Percentiles rank a stretch among this genome's conserved stretches.
phyloP scores from a whole-genome alignment of 2,329 filamentous ascomycete species.

The Didymella exigua region DNA sequence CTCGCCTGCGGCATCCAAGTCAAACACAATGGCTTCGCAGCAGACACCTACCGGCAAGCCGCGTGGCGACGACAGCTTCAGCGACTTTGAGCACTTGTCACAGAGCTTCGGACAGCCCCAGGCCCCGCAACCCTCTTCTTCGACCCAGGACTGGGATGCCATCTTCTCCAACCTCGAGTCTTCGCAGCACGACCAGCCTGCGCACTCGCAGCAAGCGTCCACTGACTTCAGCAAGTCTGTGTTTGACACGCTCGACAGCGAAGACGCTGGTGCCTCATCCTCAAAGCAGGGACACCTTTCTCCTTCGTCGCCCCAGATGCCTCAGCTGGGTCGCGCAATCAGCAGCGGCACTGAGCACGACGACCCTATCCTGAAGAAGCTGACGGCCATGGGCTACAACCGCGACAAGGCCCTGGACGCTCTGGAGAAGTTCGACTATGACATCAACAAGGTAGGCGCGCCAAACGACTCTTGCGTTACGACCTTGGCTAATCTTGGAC shows the following conservation, averaged over 20 bases:
- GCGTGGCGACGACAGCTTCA: slow-evolving; percentile 54
- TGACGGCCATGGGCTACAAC: slow-evolving; percentile 88
- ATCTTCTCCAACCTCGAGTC: slow-evolving; percentile 84
- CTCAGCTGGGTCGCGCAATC: slow-evolving; percentile 68
- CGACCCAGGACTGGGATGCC: slow-evolving; percentile 86
- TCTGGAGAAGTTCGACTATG: slow-evolving; percentile 94
- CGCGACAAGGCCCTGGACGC: slow-evolving; percentile 75
- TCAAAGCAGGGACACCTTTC: slow-evolving; percentile 29
- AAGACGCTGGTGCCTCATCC: slow-evolving; percentile 39
- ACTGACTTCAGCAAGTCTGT: slow-evolving; percentile 46
- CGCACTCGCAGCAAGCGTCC: slow-evolving; percentile 39
- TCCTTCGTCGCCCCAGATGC: slow-evolving; percentile 38
- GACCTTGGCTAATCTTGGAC: slow-evolving; percentile 24
- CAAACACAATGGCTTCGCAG: slow-evolving; percentile 54
- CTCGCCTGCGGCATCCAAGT: slow-evolving; percentile 60
- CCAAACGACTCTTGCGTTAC: not conserved
- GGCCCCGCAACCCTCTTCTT: slow-evolving; percentile 49
- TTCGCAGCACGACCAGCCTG: slow-evolving; percentile 40
- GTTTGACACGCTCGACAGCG: slow-evolving; percentile 44
- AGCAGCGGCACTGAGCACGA: slow-evolving; percentile 80
- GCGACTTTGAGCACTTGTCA: slow-evolving; percentile 54
- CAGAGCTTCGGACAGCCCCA: slow-evolving; percentile 50
- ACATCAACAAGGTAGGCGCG: slow-evolving; percentile 81
- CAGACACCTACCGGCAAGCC: slow-evolving; percentile 49
- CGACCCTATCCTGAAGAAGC: slow-evolving; percentile 85